Percentiles rank a stretch among this genome's conserved stretches.
These are phyloP conservation scores for Aspergillus puulaauensis DNA, from an alignment of 2,329 filamentous ascomycete genomes.

Conservation along the genomic window DNA sequence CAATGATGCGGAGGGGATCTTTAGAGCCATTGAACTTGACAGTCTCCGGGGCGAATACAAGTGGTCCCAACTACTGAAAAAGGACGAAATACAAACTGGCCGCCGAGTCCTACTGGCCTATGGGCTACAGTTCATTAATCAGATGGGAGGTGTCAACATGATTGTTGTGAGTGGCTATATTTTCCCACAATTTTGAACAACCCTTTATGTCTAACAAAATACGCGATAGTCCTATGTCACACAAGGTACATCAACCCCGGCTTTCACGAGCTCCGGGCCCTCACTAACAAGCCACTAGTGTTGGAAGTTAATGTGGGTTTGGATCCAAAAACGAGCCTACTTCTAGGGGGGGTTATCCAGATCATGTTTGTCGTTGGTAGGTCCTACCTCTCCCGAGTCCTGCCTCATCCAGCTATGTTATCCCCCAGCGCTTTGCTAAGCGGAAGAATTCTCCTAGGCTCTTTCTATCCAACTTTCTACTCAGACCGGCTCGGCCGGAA, in stretches of 20 bases:
- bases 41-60: constrained; percentile 32
- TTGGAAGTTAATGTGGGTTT: constrained; percentile 50
- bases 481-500: constrained; percentile 43
- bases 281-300: constrained; percentile 24
- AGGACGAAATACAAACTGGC: constrained; percentile 45
- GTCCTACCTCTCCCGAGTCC: not conserved
- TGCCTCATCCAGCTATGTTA: not conserved
- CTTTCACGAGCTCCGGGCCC: not conserved
- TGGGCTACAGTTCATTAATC: constrained; percentile 52
- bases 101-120: constrained; percentile 49
- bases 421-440: not conserved
- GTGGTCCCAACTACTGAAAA: constrained; percentile 44
- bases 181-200: no score
- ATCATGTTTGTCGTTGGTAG: constrained; percentile 31
- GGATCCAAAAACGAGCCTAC: constrained; percentile 42
- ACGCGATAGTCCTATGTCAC: constrained; percentile 25
- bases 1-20: constrained; percentile 38
- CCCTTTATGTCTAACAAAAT: not conserved
- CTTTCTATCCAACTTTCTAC: constrained; percentile 47
- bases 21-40: constrained; percentile 48
- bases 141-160: constrained; percentile 50
- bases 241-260: constrained; percentile 15
- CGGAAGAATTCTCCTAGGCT: constrained; percentile 26
- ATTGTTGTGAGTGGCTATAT: constrained; percentile 39
- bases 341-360: constrained; percentile 47